Base-by-base conservation (phyloP, 331 rosid species). In the Quercus tomentella region DNA sequence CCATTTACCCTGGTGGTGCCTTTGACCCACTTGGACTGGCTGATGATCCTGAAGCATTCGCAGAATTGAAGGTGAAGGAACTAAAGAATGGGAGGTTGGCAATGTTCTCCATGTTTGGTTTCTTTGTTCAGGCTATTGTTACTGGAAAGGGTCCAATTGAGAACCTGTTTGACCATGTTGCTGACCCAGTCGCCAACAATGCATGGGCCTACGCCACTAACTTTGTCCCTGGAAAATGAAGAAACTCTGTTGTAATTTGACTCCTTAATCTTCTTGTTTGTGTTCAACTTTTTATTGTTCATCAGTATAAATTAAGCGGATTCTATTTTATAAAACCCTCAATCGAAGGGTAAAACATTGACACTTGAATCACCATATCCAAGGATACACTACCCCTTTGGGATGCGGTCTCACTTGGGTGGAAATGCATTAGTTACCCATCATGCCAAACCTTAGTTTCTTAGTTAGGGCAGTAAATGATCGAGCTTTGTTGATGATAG, bases 151-250 rank as follows among this genome's bases (percentile, higher is more conserved):
- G 98, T 6, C 98, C 97, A 0, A 62, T 92, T 60, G 97, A 92
- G 89, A 92, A 91, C 88, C 97, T 92, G 18, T 84, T 0, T 6
- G 97, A 92, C 91, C 97, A 92, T 37, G 21, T 92, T 55, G 98
- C 97, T 58, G 98, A 92, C 31, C 98, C 95, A 9, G 97, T 91
- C n/a, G 82, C 98, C 83, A 91, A 91, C 95, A 91, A 93, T 61
- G 98, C 98, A 18, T 93, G 97, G 97, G 97, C 97, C 54, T 94
- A 74, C 33, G 97, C 98, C 60, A 92, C 97, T 77, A 94, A 92
- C 94, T 94, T 94, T 3, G 92, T 87, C 83, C 98, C 97, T 7
- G 97, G 97, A 76, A 93, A 91, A 80, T 92, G 86, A 93, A 77
- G 84, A 86, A 70, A 49, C 5, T 75, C 26, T 56, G 78, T 69